Evolutionary conservation across 2,329 filamentous ascomycete genomes (phyloP).

Genomic region (Tolypocladium capitatum): DNA sequence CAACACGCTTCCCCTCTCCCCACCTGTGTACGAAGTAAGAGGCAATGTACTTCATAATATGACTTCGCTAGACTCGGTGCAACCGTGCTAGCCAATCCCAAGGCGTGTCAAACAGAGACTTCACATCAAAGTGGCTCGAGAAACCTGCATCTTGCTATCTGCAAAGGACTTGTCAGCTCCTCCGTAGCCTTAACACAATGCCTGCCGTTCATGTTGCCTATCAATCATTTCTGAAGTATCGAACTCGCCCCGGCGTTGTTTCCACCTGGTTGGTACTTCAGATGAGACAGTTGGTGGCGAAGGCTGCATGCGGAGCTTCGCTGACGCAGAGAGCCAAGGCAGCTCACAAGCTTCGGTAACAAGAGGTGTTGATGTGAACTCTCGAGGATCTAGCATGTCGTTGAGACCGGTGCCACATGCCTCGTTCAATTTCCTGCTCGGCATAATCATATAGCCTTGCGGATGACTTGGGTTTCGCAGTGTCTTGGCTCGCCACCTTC

Average conservation of each 20-base stretch:
- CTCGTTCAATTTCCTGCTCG: background rate
- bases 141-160: background rate
- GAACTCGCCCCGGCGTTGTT: background rate
- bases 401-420: background rate
- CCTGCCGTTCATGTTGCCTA: background rate
- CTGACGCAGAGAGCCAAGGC: background rate
- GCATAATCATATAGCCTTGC: background rate
- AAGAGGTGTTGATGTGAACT: background rate
- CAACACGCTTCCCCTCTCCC: background rate
- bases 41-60: background rate
- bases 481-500: background rate
- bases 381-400: background rate
- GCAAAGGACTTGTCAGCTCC: no score
- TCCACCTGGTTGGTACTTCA: background rate
- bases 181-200: no score
- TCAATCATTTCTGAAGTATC: background rate
- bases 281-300: no score
- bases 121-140: no score
- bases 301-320: background rate
- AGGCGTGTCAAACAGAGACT: background rate
- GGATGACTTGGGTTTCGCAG: background rate
- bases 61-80: background rate
- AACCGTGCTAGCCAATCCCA: background rate
- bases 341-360: background rate
- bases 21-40: no score